Evolutionary conservation across 2,329 filamentous ascomycete species (phyloP).

Genomic region (Fusarium torreyae): DNA sequence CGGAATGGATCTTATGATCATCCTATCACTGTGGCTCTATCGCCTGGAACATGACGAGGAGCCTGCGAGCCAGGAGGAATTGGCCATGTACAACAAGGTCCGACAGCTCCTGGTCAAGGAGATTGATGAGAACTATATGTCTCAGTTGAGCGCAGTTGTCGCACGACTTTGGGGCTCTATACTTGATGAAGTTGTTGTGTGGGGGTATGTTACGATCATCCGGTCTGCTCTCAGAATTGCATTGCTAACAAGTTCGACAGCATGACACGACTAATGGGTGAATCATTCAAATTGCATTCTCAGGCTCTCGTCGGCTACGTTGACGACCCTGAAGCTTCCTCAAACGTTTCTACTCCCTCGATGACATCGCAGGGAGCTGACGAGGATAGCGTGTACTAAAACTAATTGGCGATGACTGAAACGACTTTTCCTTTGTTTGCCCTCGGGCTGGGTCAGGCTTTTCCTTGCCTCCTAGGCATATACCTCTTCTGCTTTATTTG

Average conservation of each 20-base stretch:
- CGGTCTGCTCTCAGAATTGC: not conserved
- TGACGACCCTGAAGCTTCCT: conserved; percentile 81
- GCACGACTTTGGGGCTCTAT: conserved; percentile 97
- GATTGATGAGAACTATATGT: conserved; percentile 83
- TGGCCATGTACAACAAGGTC: conserved; percentile 93
- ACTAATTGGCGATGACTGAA: conserved; percentile 64
- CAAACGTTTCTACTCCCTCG: conserved; percentile 78
- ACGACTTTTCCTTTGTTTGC: conserved; percentile 64
- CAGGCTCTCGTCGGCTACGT: conserved; percentile 96
- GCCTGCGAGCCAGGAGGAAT: conserved; percentile 85
- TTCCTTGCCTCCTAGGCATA: conserved; percentile 51
- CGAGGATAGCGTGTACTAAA: conserved; percentile 80
- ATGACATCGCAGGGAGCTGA: conserved; percentile 81
- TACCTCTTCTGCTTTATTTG: conserved; percentile 52
- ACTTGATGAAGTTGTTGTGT: conserved; percentile 98
- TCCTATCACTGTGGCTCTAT: conserved; percentile 97
- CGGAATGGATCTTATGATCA: conserved; percentile 97
- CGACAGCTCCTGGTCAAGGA: conserved; percentile 93
- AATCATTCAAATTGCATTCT: conserved; percentile 96
- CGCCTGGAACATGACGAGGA: conserved; percentile 99
- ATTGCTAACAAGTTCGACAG: conserved; percentile 61
- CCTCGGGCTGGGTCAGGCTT: conserved; percentile 43
- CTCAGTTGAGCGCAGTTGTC: conserved; percentile 94
- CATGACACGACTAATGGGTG: conserved; percentile 95
- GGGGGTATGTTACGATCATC: conserved; percentile 82